Evolutionary conservation across 768 basidiomycete genomes (phyloP), one percentile per base, ranked within the genome.

Genomic region (Tephrocybe sp.): DNA sequence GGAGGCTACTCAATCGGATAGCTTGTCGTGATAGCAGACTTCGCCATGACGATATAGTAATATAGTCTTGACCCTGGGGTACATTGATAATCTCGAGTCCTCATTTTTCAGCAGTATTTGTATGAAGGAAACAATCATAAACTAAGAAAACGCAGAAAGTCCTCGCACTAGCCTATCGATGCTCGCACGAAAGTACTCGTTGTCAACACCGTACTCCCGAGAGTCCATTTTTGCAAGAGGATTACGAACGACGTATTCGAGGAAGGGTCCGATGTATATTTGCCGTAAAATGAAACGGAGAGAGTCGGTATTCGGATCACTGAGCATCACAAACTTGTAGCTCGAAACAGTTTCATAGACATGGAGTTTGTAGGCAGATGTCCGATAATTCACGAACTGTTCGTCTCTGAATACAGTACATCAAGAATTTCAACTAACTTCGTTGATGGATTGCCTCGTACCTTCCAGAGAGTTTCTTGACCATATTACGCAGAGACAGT

Each of bases 261-360:
- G 68, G 73, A 98, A 98, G 0, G 94, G 93, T 2, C 93, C 93
- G n/a, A 81, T 77, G 68, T 98, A 95, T 57, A 98, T 83, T 64
- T 92, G 89, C n/a, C 88, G 84, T 33, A 98, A 71, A 47, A 92
- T 75, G 60, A 85, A 85, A 15, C 89, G 86, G 40, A 95, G 74
- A 2, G 89, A 88, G 55, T 98, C 95, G 32, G 88, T 76, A 49
- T 78, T 78, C 1, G 92, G 90, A 63, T 97, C 93, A 55, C 86
- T 90, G 58, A 98, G 82, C 76, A 98, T 91, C 62, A 98, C 78
- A 70, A 99, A 96, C 65, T 93, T 94, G 83, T 93, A 97, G 12
- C 92, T 90, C 3, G 94, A 91, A 3, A 85, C 59, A 0, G 97
- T 94, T 67, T 96, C 93, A 70, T 86, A 96, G 48, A 96, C 74